Conservation (phyloP, 768 basidiomycete species). For the Rhodotorula toruloides region DNA sequence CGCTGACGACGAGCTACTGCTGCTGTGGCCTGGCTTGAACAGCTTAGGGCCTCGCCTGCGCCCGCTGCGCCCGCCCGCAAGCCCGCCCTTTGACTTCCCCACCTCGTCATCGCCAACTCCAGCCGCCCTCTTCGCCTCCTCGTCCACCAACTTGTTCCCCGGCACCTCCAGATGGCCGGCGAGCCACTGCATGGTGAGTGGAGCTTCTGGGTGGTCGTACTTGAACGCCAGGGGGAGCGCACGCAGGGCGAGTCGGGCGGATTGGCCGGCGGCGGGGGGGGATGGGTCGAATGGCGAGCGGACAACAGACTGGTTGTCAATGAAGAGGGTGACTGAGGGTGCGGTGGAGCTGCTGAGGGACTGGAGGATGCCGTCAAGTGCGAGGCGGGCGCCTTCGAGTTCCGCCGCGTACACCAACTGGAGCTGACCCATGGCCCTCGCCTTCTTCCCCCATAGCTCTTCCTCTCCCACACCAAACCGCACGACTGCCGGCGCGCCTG, state of each 20-base stretch:
- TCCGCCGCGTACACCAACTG: conserved; percentile 2
- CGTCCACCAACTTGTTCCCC: conserved; percentile 1
- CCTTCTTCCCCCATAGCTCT: neutral
- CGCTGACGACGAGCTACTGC: neutral
- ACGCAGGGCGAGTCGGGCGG: neutral
- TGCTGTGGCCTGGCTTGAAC: neutral
- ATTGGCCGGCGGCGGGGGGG: neutral
- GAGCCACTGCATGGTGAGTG: conserved; percentile 1
- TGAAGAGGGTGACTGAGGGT: neutral
- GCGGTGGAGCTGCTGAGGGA: too few relatives aligned
- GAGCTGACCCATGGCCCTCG: conserved; percentile 3
- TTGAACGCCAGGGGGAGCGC: neutral
- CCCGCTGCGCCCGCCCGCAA: neutral
- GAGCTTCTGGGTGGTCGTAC: neutral
- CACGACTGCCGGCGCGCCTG: neutral
- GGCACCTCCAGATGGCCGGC: neutral
- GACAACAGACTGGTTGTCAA: conserved; percentile 4
- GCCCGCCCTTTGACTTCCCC: neutral
- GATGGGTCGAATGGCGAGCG: neutral
- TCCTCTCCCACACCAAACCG: neutral
- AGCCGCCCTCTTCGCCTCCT: neutral
- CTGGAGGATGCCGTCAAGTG: neutral
- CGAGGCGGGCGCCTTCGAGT: neutral
- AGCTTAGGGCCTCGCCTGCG: neutral
- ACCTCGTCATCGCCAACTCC: neutral